Evolutionary conservation across 2,329 filamentous ascomycete genomes (phyloP).

Genomic region (Apiospora arundinis): DNA sequence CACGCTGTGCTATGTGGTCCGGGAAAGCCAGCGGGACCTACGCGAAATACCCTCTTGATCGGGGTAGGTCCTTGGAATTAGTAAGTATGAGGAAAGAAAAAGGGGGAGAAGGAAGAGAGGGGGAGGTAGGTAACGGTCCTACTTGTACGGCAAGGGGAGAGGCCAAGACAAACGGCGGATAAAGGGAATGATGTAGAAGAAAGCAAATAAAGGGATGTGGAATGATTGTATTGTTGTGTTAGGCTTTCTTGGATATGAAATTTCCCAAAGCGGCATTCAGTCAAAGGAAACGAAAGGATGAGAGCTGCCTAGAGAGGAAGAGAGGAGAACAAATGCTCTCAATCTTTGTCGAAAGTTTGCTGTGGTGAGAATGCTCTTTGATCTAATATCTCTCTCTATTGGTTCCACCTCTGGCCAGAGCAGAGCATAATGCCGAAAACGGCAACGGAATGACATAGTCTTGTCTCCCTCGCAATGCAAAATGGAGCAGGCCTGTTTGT

Average conservation of each 20-base stretch:
- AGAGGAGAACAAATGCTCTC: no score
- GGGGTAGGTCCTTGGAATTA: conserved; percentile 16
- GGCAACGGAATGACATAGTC: neutral
- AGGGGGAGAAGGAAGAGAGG: neutral
- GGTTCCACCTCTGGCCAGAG: no score
- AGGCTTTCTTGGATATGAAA: neutral
- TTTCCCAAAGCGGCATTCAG: neutral
- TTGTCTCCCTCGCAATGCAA: neutral
- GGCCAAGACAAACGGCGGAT: no score
- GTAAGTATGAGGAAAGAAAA: conserved; percentile 1
- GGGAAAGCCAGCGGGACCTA: conserved; percentile 7
- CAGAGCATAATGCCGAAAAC: no score
- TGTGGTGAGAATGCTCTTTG: no score
- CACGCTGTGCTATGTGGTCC: conserved; percentile 10
- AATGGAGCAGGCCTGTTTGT: neutral
- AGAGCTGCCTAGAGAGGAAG: neutral
- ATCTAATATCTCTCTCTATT: no score
- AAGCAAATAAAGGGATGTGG: neutral
- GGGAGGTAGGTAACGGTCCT: neutral
- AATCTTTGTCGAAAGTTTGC: no score
- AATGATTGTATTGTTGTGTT: neutral
- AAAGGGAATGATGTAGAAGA: no score
- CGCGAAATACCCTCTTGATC: conserved; percentile 1
- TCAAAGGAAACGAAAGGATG: no score
- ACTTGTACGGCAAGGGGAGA: neutral